These are phyloP conservation scores for Yarrowia bubula DNA, from an alignment of 805 yeast species.

Conservation along the genomic window DNA sequence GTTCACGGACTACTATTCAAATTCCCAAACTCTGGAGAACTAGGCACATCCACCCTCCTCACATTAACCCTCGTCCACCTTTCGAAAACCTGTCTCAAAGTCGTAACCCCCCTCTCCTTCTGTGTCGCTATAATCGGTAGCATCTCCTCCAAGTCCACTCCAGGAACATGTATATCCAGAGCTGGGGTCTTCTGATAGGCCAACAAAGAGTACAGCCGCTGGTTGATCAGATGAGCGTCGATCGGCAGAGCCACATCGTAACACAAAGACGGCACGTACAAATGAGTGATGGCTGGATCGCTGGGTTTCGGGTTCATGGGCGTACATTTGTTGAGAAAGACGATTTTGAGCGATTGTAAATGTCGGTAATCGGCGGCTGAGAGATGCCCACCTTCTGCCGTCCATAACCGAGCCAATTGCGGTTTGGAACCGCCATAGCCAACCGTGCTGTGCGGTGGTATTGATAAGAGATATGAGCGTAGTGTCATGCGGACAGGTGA, in stretches of 20 bases:
- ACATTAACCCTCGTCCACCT: not conserved
- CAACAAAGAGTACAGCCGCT: not conserved
- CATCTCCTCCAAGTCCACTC: not conserved
- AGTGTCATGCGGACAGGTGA: not conserved
- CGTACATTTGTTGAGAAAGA: not conserved
- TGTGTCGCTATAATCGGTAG: not conserved
- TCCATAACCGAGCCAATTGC: not conserved
- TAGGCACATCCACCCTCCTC: not conserved
- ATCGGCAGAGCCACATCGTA: not conserved
- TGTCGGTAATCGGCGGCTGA: conserved; percentile 1
- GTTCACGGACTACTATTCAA: not conserved
- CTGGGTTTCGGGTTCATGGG: not conserved
- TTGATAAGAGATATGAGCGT: not conserved
- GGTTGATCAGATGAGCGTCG: conserved; percentile 11
- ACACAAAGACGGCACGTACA: conserved; percentile 3
- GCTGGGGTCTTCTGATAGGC: not conserved
- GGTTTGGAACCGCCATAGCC: not conserved
- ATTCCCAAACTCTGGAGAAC: not conserved
- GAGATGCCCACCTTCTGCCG: not conserved
- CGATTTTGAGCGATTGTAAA: not conserved
- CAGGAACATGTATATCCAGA: conserved; percentile 4
- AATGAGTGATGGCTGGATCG: not conserved
- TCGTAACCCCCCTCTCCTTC: not conserved
- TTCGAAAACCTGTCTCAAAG: not conserved
- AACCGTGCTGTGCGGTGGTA: not conserved